Percentiles rank a stretch among this genome's conserved stretches.
Conservation (phyloP, 2,329 filamentous ascomycete species). For the Davidsoniella neocaledoniae region DNA sequence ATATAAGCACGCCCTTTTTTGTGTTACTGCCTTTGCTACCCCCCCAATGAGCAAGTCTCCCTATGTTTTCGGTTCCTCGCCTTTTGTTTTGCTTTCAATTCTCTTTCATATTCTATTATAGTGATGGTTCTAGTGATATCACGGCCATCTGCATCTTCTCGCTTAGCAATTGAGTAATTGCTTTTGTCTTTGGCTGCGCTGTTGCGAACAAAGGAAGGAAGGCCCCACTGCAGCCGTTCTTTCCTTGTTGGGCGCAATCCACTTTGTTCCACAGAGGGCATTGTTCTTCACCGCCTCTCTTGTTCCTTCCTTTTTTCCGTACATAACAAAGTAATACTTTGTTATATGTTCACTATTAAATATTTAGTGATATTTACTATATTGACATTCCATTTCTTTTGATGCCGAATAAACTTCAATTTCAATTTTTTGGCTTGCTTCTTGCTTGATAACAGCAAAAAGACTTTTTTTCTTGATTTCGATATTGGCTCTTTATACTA, state of each 20-base stretch:
- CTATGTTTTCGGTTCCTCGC: neutral
- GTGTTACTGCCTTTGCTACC: no score
- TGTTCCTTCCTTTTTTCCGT: conserved; percentile 1
- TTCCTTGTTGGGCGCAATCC: neutral
- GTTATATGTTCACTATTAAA: no score
- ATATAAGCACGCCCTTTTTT: no score
- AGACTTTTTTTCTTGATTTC: neutral
- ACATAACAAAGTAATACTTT: no score
- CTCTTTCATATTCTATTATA: neutral
- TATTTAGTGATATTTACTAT: no score
- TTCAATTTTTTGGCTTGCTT: neutral
- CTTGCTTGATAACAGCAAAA: no score
- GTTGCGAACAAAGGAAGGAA: neutral
- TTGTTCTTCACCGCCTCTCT: conserved; percentile 3
- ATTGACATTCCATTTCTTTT: no score
- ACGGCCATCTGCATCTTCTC: no score
- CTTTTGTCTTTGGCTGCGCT: neutral
- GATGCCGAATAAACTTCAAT: neutral
- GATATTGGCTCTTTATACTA: neutral
- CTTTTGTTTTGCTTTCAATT: neutral
- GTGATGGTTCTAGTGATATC: no score
- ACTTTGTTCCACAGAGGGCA: neutral
- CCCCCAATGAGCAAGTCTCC: no score
- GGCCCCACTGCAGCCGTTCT: neutral
- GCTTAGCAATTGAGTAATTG: no score